Base-by-base conservation (phyloP, 2,329 filamentous ascomycete genomes). In the Colletotrichum shisoi region DNA sequence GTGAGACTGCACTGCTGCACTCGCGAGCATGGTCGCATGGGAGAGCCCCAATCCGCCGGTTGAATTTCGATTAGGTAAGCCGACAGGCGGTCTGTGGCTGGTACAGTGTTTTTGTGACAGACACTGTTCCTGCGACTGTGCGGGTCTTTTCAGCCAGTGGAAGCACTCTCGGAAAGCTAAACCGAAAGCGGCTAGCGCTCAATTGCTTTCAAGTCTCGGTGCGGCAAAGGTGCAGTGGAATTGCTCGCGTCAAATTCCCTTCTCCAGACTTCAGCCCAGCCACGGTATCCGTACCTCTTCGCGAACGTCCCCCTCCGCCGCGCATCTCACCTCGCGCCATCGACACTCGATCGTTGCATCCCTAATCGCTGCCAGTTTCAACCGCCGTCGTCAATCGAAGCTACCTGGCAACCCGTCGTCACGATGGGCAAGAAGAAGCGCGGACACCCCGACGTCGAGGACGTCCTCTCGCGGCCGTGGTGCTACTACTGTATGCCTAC, bases 341-440 rank as follows among this genome's bases (percentile, higher is more conserved):
- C 48, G 12, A 51, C 4, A 15, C 57, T 34, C 8, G 13, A 39
- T 37, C n/a, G 15, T 37, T 17, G 44, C 15, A 45, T 24, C 27
- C 3, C 8, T 4, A 39, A 34, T 34, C 13, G 24, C 27, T 42
- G 24, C 8, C 7, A 39, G 3, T 8, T 7, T 3, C 8, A 12
- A n/a, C 27, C 17, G 13, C 2, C 13, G 12, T 8, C 8, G 37
- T 21, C 12, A n/a, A 37, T n/a, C 9, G 13, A n/a, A 13, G 5
- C 17, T 19, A n/a, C 21, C 12, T 4, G 17, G 19, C 44, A 19
- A 34, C 1, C 7, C 11, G n/a, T 40, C 63, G 40, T 61, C 71
- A 71, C 69, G 68, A 94, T 95, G 89, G 91, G 90, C 73, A 97
- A 96, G 82, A 96, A 95, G 83, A 94, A 93, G 87, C 91, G 93